phyloP scores from a whole-genome alignment of 768 basidiomycete species.

The Tulasnella sp. region DNA sequence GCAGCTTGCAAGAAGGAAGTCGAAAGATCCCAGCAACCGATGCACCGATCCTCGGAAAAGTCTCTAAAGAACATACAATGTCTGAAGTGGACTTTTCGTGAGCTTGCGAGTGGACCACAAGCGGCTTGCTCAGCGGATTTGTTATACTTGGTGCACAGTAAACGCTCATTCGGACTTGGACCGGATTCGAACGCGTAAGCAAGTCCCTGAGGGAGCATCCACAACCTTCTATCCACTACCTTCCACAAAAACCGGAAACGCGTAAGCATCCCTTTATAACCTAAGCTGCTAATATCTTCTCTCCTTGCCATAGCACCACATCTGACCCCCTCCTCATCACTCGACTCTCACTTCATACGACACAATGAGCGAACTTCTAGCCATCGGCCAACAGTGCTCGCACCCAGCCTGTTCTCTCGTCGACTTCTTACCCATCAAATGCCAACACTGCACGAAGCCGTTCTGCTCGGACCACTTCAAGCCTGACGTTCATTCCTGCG shows the following conservation, averaged over 20 bases:
- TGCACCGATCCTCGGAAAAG: no score
- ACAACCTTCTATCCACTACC: background rate
- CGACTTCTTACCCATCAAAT: conserved; percentile 81
- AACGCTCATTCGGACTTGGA: background rate
- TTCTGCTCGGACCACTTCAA: conserved; percentile 77
- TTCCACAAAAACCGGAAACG: background rate
- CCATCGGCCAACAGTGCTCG: conserved; percentile 62
- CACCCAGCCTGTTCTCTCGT: conserved; percentile 52
- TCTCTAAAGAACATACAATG: no score
- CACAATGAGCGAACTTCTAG: conserved; percentile 40
- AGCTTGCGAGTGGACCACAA: background rate
- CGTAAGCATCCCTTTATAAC: background rate
- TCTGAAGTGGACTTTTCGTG: background rate
- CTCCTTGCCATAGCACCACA: background rate
- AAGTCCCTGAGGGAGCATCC: background rate
- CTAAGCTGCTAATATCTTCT: background rate
- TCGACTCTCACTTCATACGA: background rate
- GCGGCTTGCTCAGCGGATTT: background rate
- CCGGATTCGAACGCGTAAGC: background rate
- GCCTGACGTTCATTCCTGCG: conserved; percentile 53
- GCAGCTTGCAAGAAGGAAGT: no score
- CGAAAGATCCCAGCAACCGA: no score
- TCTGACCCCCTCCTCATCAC: background rate
- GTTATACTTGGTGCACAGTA: background rate
- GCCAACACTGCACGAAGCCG: conserved; percentile 55